A percentile compares a stretch with the other conserved stretches of the same genome.
phyloP scores from a whole-genome alignment of 495 filamentous ascomycete species.

The Trichodelitschia bisporula region DNA sequence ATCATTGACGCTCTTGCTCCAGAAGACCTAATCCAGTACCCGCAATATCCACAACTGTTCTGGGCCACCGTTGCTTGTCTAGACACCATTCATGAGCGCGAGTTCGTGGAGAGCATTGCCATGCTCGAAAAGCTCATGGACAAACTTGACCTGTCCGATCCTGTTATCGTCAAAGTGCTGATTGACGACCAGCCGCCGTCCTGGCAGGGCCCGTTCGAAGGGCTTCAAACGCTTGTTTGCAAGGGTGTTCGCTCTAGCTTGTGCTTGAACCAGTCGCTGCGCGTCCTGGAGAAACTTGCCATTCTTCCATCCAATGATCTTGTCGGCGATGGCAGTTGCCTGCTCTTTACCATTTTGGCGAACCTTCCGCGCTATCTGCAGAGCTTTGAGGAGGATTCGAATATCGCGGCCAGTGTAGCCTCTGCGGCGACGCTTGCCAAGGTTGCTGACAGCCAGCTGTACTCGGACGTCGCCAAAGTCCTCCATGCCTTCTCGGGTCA shows the following conservation, averaged over 20 bases:
- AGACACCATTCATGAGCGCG: conserved; percentile 82
- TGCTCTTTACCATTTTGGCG: conserved; percentile 65
- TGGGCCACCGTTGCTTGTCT: conserved; percentile 94
- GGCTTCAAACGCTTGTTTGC: conserved; percentile 62
- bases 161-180: conserved; percentile 38
- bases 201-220: conserved; percentile 81
- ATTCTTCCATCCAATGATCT: conserved; percentile 56
- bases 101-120: conserved; percentile 72
- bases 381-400: conserved; percentile 40
- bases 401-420: conserved; percentile 26
- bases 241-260: conserved; percentile 78
- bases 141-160: conserved; percentile 58
- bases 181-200: conserved; percentile 54
- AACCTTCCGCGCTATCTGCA: conserved; percentile 77
- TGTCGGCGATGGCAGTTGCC: conserved; percentile 53
- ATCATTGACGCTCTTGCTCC: conserved; percentile 67
- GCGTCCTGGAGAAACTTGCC: conserved; percentile 51
- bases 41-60: conserved; percentile 80
- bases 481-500: conserved; percentile 45
- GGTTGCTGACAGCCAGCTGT: conserved; percentile 45
- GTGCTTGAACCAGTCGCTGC: conserved; percentile 52
- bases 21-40: conserved; percentile 58
- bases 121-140: conserved; percentile 78
- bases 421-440: conserved; percentile 44
- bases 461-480: conserved; percentile 27